Conservation (phyloP, 2,329 filamentous ascomycete species). For the Didymella arachidicola region DNA sequence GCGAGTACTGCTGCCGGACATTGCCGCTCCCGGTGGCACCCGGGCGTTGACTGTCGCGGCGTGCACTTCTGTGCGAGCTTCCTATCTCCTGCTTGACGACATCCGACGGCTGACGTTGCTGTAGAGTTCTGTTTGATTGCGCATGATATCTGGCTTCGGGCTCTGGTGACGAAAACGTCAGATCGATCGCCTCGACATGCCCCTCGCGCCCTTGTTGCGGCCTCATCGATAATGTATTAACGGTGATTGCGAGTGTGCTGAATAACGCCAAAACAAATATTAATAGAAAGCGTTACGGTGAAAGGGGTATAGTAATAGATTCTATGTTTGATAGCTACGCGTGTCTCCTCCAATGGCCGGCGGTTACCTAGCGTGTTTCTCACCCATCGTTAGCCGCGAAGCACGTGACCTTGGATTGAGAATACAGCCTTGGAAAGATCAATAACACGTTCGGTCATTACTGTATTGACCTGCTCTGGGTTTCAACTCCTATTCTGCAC, state of each 20-base stretch:
- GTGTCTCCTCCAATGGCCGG: not conserved
- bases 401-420: constrained; percentile 6
- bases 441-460: not conserved
- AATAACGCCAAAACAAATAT: not conserved
- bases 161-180: constrained; percentile 38
- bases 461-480: not conserved
- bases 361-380: not conserved
- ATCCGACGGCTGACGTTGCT: constrained; percentile 21
- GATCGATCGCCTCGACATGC: constrained; percentile 33
- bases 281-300: not conserved
- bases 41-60: constrained; percentile 16
- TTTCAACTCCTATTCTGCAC: constrained; percentile 1
- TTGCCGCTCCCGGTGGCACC: constrained; percentile 2
- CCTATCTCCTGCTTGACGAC: constrained; percentile 20
- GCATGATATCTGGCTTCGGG: constrained; percentile 22
- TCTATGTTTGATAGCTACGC: not conserved
- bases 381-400: not conserved
- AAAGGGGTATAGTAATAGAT: not conserved
- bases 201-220: constrained; percentile 1
- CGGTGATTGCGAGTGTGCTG: not conserved
- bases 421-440: not conserved
- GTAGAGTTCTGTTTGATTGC: constrained; percentile 5
- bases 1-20: constrained; percentile 10
- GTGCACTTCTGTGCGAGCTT: not conserved
- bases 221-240: constrained; percentile 11